phyloP scores from a whole-genome alignment of 1,284 basidiomycete genomes.

The Amylostereum areolatum region DNA sequence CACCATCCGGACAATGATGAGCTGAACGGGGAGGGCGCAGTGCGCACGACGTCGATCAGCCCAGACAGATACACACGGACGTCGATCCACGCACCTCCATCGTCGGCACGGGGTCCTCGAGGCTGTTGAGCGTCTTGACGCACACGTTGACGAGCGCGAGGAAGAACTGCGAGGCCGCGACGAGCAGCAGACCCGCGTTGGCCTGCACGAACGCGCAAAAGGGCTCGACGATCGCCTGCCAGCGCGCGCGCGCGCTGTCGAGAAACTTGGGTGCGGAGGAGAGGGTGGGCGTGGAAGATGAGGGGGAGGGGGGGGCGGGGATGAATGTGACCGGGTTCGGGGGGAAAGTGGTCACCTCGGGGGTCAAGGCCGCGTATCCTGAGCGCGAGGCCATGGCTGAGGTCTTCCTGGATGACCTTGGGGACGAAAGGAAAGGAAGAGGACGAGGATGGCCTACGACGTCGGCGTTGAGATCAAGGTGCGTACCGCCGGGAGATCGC shows the following conservation, averaged over 20 bases:
- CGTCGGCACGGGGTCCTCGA: conserved; percentile 53
- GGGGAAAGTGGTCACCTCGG: neutral
- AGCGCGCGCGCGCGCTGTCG: too few relatives aligned
- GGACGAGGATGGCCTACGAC: too few relatives aligned
- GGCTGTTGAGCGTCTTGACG: conserved; percentile 54
- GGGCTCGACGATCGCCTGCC: neutral
- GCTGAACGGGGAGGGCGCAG: conserved; percentile 17
- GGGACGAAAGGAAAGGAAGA: too few relatives aligned
- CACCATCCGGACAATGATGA: conserved; percentile 47
- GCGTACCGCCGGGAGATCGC: too few relatives aligned
- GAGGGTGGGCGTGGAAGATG: neutral
- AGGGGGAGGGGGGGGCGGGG: neutral
- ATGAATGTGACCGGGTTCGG: neutral
- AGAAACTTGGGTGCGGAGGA: neutral
- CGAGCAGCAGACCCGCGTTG: conserved; percentile 59
- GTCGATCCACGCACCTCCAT: conserved; percentile 41
- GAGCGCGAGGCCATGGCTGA: conserved; percentile 1
- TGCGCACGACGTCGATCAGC: too few relatives aligned
- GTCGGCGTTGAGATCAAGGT: too few relatives aligned
- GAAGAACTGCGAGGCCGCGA: conserved; percentile 55
- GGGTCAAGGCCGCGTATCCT: conserved; percentile 4
- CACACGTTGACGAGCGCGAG: conserved; percentile 55
- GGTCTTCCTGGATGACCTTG: too few relatives aligned
- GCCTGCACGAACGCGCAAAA: conserved; percentile 17
- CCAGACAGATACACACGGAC: too few relatives aligned